Conservation (phyloP, 805 yeast genomes). For the Cyberlindnera euphorbiiphila region DNA sequence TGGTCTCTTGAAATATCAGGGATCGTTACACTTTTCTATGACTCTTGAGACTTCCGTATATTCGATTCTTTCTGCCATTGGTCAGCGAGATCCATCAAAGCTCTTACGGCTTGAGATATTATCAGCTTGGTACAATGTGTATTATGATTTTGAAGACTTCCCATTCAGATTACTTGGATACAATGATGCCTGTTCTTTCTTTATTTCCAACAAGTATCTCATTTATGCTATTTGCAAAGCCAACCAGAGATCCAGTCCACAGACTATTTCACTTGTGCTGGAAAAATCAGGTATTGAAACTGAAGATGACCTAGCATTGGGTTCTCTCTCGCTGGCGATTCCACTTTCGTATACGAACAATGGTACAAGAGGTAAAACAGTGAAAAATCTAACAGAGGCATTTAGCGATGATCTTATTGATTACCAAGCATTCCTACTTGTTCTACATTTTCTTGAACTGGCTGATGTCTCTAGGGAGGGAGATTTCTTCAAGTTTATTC, state of each 20-base stretch:
- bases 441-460: slow-evolving; percentile 35
- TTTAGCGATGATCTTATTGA: slow-evolving; percentile 20
- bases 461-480: slow-evolving; percentile 38
- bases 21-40: slow-evolving; percentile 18
- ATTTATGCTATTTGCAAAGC: slow-evolving; percentile 38
- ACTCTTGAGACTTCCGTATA: slow-evolving; percentile 17
- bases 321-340: slow-evolving; percentile 36
- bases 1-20: slow-evolving; percentile 4
- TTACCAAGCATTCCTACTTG: slow-evolving; percentile 30
- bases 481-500: slow-evolving; percentile 15
- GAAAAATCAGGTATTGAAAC: not conserved
- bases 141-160: slow-evolving; percentile 6
- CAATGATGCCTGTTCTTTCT: slow-evolving; percentile 3
- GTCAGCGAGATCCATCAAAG: slow-evolving; percentile 1
- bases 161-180: slow-evolving; percentile 16
- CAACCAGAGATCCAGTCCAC: slow-evolving; percentile 1
- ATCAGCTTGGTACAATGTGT: slow-evolving; percentile 8
- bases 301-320: slow-evolving; percentile 27
- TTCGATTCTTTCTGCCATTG: not conserved
- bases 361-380: slow-evolving; percentile 36
- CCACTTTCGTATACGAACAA: slow-evolving; percentile 40
- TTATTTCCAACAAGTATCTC: slow-evolving; percentile 30
- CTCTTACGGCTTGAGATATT: slow-evolving; percentile 16
- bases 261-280: slow-evolving; percentile 1
- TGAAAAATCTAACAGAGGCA: slow-evolving; percentile 15